Conservation (phyloP, 192 early-diverging fungal species). For the Coemansia sp. region DNA sequence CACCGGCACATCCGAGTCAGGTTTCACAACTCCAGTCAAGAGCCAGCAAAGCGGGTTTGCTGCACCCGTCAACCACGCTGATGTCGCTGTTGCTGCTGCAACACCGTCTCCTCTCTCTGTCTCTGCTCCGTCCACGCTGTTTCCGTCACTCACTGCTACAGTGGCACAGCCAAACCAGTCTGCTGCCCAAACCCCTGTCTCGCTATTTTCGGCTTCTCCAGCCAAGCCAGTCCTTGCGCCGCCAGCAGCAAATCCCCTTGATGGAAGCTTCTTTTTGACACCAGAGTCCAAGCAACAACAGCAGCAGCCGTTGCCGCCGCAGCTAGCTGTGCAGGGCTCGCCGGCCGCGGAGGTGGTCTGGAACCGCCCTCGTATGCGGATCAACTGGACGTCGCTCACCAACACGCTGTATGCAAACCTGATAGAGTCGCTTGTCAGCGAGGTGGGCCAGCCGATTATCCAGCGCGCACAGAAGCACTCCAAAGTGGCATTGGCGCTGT, state of each 20-base stretch:
- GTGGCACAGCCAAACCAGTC: background rate
- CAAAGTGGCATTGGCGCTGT: conserved; percentile 16
- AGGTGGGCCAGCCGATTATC: conserved; percentile 12
- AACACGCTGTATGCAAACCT: conserved; percentile 39
- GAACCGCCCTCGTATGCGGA: conserved; percentile 43
- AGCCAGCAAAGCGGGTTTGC: too few species aligned
- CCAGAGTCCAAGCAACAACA: conserved; percentile 3
- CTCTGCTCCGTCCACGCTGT: background rate
- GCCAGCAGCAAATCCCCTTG: background rate
- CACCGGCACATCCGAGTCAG: background rate
- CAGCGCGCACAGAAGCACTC: conserved; percentile 5
- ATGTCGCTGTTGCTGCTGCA: background rate
- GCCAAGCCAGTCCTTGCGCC: background rate
- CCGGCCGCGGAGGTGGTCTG: conserved; percentile 19
- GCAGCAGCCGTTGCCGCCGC: conserved; percentile 1
- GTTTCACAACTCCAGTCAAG: too few species aligned
- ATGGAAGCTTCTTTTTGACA: background rate
- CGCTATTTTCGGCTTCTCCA: background rate
- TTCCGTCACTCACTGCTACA: background rate
- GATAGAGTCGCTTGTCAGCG: conserved; percentile 23
- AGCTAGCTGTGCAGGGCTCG: conserved; percentile 1
- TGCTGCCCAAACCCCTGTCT: background rate
- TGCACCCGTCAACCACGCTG: background rate
- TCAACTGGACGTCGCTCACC: conserved; percentile 46
- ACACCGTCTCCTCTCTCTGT: background rate